phyloP scores from a whole-genome alignment of 2,329 filamentous ascomycete genomes.

The Immersiporthe knoxdaviesiana region DNA sequence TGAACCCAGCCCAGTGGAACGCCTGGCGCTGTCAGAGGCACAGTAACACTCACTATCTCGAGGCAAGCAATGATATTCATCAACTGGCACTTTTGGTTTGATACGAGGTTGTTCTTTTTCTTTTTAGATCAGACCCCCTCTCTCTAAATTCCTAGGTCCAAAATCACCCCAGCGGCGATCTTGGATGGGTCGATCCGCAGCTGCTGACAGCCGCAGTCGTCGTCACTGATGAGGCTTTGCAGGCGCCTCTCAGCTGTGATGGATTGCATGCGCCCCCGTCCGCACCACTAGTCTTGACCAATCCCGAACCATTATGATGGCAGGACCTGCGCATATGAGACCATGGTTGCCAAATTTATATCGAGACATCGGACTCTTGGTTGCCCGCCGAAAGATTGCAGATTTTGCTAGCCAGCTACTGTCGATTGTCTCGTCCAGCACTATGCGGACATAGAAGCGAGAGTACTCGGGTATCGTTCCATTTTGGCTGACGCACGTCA shows the following conservation, averaged over 20 bases:
- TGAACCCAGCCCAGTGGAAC: neutral
- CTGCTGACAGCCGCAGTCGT: neutral
- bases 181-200: neutral
- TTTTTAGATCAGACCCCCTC: neutral
- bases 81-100: neutral
- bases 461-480: neutral
- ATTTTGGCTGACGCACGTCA: neutral
- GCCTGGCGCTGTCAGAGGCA: neutral
- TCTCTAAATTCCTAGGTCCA: too few species aligned
- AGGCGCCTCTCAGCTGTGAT: neutral
- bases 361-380: neutral
- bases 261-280: slow-evolving; percentile 6
- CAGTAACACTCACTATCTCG: neutral
- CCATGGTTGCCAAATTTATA: too few species aligned
- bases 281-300: neutral
- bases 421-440: neutral
- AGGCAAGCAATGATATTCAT: neutral
- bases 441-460: neutral
- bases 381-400: neutral
- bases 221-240: slow-evolving; percentile 17
- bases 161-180: neutral
- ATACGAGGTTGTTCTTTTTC: neutral
- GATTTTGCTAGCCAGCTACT: neutral
- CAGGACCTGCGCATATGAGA: neutral
- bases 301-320: neutral